Conservation (phyloP, 2,329 filamentous ascomycete species). For the Xylaria sp. region DNA sequence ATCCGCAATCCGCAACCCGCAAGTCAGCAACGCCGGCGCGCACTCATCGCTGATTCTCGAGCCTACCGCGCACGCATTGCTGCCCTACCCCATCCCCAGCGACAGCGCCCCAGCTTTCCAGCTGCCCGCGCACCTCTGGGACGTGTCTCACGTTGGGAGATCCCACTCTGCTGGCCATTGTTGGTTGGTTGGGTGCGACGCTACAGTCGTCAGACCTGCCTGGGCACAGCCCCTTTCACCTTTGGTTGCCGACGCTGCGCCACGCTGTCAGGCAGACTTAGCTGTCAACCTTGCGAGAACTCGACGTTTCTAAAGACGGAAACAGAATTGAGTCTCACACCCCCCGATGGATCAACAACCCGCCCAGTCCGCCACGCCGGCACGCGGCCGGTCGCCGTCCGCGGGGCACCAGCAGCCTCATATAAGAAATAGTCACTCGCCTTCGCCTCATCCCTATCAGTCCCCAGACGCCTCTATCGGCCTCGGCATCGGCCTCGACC, state of each 20-base stretch:
- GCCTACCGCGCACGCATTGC: constrained; percentile 2
- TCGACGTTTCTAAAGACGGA: constrained; percentile 43
- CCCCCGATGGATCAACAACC: constrained; percentile 57
- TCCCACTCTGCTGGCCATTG: constrained; percentile 17
- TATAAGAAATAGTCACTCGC: constrained; percentile 73
- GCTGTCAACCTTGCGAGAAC: constrained; percentile 38
- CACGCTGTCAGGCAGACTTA: constrained; percentile 41
- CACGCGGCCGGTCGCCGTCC: constrained; percentile 66
- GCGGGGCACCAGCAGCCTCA: constrained; percentile 62
- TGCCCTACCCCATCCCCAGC: not conserved
- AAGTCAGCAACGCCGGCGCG: not conserved
- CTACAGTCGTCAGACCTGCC: constrained; percentile 36
- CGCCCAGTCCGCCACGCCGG: constrained; percentile 39
- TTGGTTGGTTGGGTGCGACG: constrained; percentile 26
- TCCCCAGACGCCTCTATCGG: constrained; percentile 56
- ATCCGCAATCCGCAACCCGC: not conserved
- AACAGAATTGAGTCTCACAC: constrained; percentile 39
- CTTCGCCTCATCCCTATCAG: constrained; percentile 63
- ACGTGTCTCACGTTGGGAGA: constrained; percentile 26
- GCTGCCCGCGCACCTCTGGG: constrained; percentile 11
- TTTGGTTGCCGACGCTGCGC: constrained; percentile 37
- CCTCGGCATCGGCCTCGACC: constrained; percentile 65
- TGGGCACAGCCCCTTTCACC: constrained; percentile 40
- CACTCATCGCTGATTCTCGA: not conserved
- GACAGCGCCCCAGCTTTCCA: constrained; percentile 1